A percentile compares a stretch with the other conserved stretches of the same genome.
Evolutionary conservation across 495 filamentous ascomycete species (phyloP).

Genomic region (Neurospora sp.): DNA sequence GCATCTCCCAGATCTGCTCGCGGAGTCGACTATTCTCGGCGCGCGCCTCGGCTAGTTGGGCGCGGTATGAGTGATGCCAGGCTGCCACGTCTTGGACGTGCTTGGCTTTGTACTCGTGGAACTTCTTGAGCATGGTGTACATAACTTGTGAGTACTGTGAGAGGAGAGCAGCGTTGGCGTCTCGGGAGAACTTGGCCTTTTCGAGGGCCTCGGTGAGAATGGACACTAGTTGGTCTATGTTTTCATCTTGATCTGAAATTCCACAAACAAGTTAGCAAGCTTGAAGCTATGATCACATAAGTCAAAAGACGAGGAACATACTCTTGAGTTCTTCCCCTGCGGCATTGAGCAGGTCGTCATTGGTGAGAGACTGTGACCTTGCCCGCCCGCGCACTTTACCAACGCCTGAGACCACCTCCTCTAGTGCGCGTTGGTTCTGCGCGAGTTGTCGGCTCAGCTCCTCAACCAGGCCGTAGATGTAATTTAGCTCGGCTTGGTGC

Average conservation of each 20-base stretch:
- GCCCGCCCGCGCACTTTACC: constrained; percentile 43
- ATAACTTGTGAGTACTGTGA: constrained; percentile 37
- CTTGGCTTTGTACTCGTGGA: constrained; percentile 43
- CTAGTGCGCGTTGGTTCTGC: constrained; percentile 66
- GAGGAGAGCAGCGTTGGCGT: constrained; percentile 42
- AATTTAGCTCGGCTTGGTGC: constrained; percentile 79
- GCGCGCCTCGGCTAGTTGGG: constrained; percentile 46
- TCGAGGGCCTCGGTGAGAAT: constrained; percentile 43
- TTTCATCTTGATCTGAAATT: constrained; percentile 34
- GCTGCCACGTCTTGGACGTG: constrained; percentile 39
- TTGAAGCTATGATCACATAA: not conserved
- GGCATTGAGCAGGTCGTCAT: constrained; percentile 40
- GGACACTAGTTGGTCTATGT: constrained; percentile 42
- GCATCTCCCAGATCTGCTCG: constrained; percentile 48
- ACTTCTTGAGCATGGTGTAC: constrained; percentile 39
- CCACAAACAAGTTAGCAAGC: not conserved
- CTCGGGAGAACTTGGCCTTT: constrained; percentile 37
- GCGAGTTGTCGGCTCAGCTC: constrained; percentile 67
- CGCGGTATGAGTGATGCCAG: constrained; percentile 47
- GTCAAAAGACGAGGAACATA: constrained; percentile 6
- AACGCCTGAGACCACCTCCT: constrained; percentile 58
- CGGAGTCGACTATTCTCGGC: constrained; percentile 46
- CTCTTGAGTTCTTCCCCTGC: constrained; percentile 41
- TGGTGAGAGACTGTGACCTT: constrained; percentile 32
- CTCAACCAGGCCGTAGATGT: constrained; percentile 73